phyloP scores from a whole-genome alignment of 345 rosid species.

The Trapa bicornis region DNA sequence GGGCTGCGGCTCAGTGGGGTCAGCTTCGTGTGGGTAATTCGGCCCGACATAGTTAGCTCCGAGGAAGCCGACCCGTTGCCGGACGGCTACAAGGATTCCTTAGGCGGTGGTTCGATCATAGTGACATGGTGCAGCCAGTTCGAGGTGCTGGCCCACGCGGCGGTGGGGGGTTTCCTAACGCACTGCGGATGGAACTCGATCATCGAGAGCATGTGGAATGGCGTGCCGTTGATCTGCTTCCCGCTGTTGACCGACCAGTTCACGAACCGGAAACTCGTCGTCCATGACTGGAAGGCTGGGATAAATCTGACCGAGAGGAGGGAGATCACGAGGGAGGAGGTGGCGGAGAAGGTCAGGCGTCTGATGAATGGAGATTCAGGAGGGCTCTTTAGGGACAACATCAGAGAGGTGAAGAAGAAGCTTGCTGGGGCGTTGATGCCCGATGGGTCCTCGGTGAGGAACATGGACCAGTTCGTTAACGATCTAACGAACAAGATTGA shows the following conservation, averaged over 20 bases:
- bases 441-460: conserved; percentile 19
- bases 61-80: conserved; percentile 45
- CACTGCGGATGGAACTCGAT: conserved; percentile 91
- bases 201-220: conserved; percentile 56
- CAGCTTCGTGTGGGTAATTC: conserved; percentile 72
- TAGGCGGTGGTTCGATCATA: conserved; percentile 38
- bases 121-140: conserved; percentile 67
- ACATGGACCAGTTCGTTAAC: conserved; percentile 15
- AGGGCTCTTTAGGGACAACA: neutral
- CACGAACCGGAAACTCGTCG: conserved; percentile 65
- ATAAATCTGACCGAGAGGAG: conserved; percentile 33
- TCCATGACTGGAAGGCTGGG: conserved; percentile 76
- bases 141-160: conserved; percentile 39
- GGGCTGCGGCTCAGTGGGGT: conserved; percentile 47
- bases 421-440: conserved; percentile 15
- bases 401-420: conserved; percentile 8
- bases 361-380: conserved; percentile 17
- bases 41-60: conserved; percentile 68
- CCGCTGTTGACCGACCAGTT: conserved; percentile 77
- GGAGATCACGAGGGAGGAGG: conserved; percentile 21
- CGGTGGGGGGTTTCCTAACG: conserved; percentile 65
- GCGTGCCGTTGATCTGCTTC: conserved; percentile 53
- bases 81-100: conserved; percentile 26
- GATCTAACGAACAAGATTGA: conserved; percentile 18
- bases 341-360: conserved; percentile 12